Evolutionary conservation across 1,139 yeast genomes (phyloP).

Genomic region (Yamadazyma oceani): DNA sequence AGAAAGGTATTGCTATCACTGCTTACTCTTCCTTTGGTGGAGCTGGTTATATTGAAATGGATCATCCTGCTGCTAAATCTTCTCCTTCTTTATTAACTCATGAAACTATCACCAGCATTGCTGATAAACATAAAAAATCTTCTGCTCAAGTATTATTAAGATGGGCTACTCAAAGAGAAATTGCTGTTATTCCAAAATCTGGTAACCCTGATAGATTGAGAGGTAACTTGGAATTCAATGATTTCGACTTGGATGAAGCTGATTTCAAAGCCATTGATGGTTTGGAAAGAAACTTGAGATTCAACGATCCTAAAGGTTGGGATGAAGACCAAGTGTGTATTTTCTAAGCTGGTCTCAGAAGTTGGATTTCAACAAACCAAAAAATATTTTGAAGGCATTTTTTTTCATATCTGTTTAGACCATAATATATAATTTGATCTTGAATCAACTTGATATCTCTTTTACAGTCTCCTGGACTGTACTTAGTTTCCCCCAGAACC

Average conservation of each 20-base stretch:
- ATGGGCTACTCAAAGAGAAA: constrained; percentile 77
- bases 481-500: too few relatives aligned
- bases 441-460: too few relatives aligned
- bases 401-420: constrained; percentile 3
- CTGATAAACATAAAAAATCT: constrained; percentile 50
- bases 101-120: constrained; percentile 51
- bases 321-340: constrained; percentile 16
- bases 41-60: constrained; percentile 63
- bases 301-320: constrained; percentile 65
- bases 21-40: constrained; percentile 90
- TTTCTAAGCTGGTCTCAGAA: constrained; percentile 3
- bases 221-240: constrained; percentile 56
- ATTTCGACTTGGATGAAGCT: constrained; percentile 51
- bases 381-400: background rate
- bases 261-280: constrained; percentile 53
- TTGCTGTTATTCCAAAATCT: constrained; percentile 77
- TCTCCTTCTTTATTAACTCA: constrained; percentile 58
- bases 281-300: constrained; percentile 70
- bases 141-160: constrained; percentile 69
- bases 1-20: constrained; percentile 65
- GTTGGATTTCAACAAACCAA: background rate
- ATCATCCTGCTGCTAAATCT: constrained; percentile 50
- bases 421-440: constrained; percentile 2
- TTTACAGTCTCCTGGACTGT: too few relatives aligned
- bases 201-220: constrained; percentile 59